Percentiles rank a stretch among this genome's conserved stretches.
Conservation (phyloP, 2,329 filamentous ascomycete species). For the Cordyceps fumosorosea region DNA sequence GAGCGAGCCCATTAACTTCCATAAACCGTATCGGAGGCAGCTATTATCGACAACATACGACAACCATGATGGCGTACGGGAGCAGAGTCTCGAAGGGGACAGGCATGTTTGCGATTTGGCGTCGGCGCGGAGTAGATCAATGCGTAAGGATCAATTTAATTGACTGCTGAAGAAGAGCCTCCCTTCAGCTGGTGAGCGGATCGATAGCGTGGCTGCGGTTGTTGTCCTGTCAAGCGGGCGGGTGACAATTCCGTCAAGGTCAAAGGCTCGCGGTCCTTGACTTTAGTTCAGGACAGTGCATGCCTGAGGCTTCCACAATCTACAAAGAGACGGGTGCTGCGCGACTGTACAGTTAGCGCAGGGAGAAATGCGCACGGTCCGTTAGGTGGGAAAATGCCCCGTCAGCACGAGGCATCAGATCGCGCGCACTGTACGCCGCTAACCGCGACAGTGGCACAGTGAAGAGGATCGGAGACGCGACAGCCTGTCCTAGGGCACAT, state of each 20-base stretch:
- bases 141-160: background rate
- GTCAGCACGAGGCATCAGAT: background rate
- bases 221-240: background rate
- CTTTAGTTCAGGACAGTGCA: background rate
- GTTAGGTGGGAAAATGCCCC: background rate
- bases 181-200: background rate
- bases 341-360: constrained; percentile 13
- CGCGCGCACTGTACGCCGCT: constrained; percentile 14
- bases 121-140: constrained; percentile 24
- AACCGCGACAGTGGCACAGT: constrained; percentile 9
- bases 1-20: constrained; percentile 19
- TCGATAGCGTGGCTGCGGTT: background rate
- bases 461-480: constrained; percentile 11
- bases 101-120: constrained; percentile 41
- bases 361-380: constrained; percentile 3
- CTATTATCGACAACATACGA: constrained; percentile 37
- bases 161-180: background rate
- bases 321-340: constrained; percentile 1
- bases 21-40: constrained; percentile 2
- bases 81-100: constrained; percentile 58
- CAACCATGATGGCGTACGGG: constrained; percentile 58
- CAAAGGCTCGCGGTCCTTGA: constrained; percentile 6
- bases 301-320: constrained; percentile 12
- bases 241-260: constrained; percentile 6
- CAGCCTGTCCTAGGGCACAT: constrained; percentile 1